These are phyloP conservation scores for Populus euphratica DNA, from an alignment of 345 rosid species.

Conservation along the genomic window DNA sequence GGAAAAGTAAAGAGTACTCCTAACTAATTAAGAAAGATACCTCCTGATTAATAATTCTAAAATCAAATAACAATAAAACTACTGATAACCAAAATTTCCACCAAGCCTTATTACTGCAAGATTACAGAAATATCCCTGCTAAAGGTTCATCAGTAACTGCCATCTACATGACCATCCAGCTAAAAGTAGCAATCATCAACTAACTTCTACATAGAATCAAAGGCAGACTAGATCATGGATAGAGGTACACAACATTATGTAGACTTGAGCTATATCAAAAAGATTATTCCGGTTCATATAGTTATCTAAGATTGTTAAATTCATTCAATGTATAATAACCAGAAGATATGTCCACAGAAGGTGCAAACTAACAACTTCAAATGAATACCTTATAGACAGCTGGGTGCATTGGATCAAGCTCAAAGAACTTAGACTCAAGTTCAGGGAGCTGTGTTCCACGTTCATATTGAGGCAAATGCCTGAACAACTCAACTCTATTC, in stretches of 20 bases:
- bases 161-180: neutral
- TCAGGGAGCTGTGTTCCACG: slow-evolving; percentile 88
- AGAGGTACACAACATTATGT: neutral
- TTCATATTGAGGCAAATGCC: slow-evolving; percentile 98
- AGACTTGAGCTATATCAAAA: neutral
- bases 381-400: slow-evolving; percentile 74
- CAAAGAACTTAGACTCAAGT: slow-evolving; percentile 74
- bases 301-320: neutral
- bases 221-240: neutral
- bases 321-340: neutral
- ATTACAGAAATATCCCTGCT: neutral
- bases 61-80: neutral
- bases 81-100: neutral
- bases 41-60: neutral
- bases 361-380: neutral
- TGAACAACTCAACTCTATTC: slow-evolving; percentile 84
- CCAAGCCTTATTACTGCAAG: neutral
- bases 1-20: neutral
- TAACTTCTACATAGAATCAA: neutral
- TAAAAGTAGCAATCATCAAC: neutral
- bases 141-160: neutral
- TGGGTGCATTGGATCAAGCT: slow-evolving; percentile 89
- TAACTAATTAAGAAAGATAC: neutral
- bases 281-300: neutral
- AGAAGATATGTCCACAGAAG: neutral